Conservation (phyloP, 306 rosid species). For the Cicer arietinum region DNA sequence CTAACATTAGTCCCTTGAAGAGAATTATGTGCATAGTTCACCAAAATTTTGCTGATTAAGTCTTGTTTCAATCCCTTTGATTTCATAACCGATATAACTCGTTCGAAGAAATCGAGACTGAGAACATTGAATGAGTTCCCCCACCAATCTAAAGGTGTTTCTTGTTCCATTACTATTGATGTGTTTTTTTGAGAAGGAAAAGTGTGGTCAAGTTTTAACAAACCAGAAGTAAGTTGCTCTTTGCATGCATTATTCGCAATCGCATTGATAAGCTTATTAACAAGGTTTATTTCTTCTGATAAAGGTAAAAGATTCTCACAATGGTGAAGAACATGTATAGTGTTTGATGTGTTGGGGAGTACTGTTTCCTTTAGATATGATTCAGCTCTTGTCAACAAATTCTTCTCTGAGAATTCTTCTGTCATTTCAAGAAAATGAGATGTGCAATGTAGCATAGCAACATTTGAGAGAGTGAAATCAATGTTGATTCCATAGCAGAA, state of each 20-base stretch:
- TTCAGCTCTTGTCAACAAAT: conserved; percentile 72
- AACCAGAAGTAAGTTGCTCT: conserved; percentile 92
- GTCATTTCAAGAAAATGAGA: conserved; percentile 90
- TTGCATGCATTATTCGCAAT: conserved; percentile 91
- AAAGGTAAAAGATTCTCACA: conserved; percentile 80
- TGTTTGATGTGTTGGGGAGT: conserved; percentile 71
- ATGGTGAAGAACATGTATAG: conserved; percentile 85
- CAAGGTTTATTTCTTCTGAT: conserved; percentile 80
- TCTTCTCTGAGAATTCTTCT: conserved; percentile 81
- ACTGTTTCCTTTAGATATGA: conserved; percentile 69
- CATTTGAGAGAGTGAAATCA: conserved; percentile 77
- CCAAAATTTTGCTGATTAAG: conserved; percentile 86
- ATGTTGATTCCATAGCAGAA: conserved; percentile 85
- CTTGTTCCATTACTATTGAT: conserved; percentile 61
- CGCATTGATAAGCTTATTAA: conserved; percentile 76
- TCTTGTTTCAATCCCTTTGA: conserved; percentile 95
- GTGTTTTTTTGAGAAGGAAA: conserved; percentile 61
- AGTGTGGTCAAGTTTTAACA: conserved; percentile 82
- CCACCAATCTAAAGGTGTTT: conserved; percentile 96
- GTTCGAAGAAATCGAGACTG: conserved; percentile 74
- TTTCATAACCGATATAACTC: conserved; percentile 81
- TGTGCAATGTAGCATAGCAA: conserved; percentile 75
- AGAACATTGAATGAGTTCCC: conserved; percentile 75
- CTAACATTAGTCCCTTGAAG: conserved; percentile 74
- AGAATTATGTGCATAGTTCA: conserved; percentile 83